Percentiles rank a stretch among this genome's conserved stretches.
Conservation (phyloP, 2,329 filamentous ascomycete genomes). For the Ophiostoma fasciatum region DNA sequence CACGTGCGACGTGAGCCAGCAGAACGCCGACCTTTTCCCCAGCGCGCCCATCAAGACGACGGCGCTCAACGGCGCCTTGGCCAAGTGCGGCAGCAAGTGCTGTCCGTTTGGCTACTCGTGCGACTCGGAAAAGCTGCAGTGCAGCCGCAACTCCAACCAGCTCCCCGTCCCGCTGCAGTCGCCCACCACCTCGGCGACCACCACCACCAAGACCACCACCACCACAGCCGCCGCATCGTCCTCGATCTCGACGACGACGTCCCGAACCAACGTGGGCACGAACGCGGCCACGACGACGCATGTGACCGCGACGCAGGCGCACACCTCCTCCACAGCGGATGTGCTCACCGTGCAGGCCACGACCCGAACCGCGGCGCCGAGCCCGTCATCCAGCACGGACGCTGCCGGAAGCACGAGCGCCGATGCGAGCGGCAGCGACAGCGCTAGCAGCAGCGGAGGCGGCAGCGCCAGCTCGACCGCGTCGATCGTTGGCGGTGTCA, state of each 20-base stretch:
- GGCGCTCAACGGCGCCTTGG: slow-evolving; percentile 39
- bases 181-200: slow-evolving; percentile 12
- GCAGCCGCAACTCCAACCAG: slow-evolving; percentile 38
- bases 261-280: too few species aligned
- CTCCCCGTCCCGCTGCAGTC: slow-evolving; percentile 16
- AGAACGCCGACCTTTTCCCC: slow-evolving; percentile 43
- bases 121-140: slow-evolving; percentile 36
- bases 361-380: too few species aligned
- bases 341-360: too few species aligned
- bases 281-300: background rate
- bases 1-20: slow-evolving; percentile 47
- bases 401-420: slow-evolving; percentile 6
- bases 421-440: slow-evolving; percentile 5
- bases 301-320: too few species aligned
- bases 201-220: slow-evolving; percentile 13
- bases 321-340: too few species aligned
- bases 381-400: too few species aligned
- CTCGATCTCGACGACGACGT: slow-evolving; percentile 13
- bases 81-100: slow-evolving; percentile 44
- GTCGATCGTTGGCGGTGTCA: slow-evolving; percentile 32
- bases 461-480: slow-evolving; percentile 25
- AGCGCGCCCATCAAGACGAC: slow-evolving; percentile 51
- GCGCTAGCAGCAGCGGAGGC: background rate
- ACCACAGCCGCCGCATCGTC: slow-evolving; percentile 13
- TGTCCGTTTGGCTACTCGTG: slow-evolving; percentile 63